These are phyloP conservation scores for Pyrrhoderma lamaoense DNA, from an alignment of 1,284 basidiomycete genomes.

Conservation along the genomic window DNA sequence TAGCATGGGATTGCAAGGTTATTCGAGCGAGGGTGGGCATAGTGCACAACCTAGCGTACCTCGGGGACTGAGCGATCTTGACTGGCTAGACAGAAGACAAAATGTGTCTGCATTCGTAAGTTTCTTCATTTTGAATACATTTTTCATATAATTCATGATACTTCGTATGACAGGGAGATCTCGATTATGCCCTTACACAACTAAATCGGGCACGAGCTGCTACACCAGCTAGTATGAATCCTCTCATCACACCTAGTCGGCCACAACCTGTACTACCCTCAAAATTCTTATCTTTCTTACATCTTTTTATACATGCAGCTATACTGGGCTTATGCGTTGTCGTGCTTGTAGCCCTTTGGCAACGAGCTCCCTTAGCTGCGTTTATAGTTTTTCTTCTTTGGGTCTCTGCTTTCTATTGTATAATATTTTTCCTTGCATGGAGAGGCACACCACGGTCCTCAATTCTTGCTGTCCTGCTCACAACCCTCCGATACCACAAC, in stretches of 20 bases:
- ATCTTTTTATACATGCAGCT: slow-evolving; percentile 47
- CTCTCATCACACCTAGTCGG: slow-evolving; percentile 29
- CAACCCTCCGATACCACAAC: slow-evolving; percentile 33
- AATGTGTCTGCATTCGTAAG: slow-evolving; percentile 62
- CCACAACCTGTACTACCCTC: slow-evolving; percentile 34
- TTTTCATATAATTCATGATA: slow-evolving; percentile 13
- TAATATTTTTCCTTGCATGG: slow-evolving; percentile 49
- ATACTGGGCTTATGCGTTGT: slow-evolving; percentile 53
- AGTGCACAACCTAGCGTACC: slow-evolving; percentile 32
- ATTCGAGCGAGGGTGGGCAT: slow-evolving; percentile 33
- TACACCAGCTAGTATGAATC: slow-evolving; percentile 41
- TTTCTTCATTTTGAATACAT: slow-evolving; percentile 19
- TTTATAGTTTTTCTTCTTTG: slow-evolving; percentile 62
- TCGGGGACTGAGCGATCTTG: slow-evolving; percentile 57
- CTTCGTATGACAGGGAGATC: slow-evolving; percentile 45
- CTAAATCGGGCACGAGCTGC: slow-evolving; percentile 33
- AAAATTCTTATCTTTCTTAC: slow-evolving; percentile 36
- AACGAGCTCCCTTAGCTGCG: slow-evolving; percentile 41
- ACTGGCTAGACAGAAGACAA: slow-evolving; percentile 66
- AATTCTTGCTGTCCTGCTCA: slow-evolving; percentile 44
- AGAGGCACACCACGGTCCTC: slow-evolving; percentile 48
- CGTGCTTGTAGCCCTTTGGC: slow-evolving; percentile 52
- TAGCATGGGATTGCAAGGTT: slow-evolving; percentile 38
- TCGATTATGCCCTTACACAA: slow-evolving; percentile 54
- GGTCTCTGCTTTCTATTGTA: slow-evolving; percentile 48